A percentile compares a stretch with the other conserved stretches of the same genome.
Conservation (phyloP, 2,329 filamentous ascomycete genomes). For the Verticillium klebahnii region DNA sequence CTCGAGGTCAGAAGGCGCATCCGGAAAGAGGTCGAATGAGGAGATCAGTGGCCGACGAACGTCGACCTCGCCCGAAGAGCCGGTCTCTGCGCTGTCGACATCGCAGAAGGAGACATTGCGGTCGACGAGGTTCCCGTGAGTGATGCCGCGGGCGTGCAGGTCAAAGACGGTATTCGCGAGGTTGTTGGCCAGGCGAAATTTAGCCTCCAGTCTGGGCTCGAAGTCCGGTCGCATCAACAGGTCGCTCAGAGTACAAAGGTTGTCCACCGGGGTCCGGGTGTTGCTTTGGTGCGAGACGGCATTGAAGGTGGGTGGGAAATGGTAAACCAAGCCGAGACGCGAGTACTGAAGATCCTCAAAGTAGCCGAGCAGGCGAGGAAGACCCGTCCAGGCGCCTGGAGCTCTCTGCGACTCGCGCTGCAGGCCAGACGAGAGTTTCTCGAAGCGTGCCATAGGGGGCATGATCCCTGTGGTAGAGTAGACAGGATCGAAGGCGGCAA, state of each 20-base stretch:
- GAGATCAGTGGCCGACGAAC: constrained; percentile 66
- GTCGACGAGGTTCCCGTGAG: constrained; percentile 66
- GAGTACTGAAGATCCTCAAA: constrained; percentile 70
- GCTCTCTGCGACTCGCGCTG: constrained; percentile 48
- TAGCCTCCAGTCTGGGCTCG: constrained; percentile 67
- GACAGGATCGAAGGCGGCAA: constrained; percentile 59
- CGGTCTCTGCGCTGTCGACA: constrained; percentile 32
- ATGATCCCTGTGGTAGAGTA: constrained; percentile 59
- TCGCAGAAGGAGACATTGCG: constrained; percentile 64
- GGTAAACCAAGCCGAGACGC: constrained; percentile 70
- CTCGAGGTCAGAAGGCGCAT: constrained; percentile 30
- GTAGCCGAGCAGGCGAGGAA: constrained; percentile 61
- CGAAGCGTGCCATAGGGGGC: constrained; percentile 60
- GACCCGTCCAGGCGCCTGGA: constrained; percentile 54
- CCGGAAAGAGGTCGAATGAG: constrained; percentile 69
- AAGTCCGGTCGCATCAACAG: constrained; percentile 47
- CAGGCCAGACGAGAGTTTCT: constrained; percentile 56
- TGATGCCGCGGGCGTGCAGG: constrained; percentile 64
- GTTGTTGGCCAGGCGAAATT: constrained; percentile 70
- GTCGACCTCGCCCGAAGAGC: constrained; percentile 47
- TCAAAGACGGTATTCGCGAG: constrained; percentile 69
- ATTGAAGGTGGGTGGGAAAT: constrained; percentile 63
- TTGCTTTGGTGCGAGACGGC: constrained; percentile 49
- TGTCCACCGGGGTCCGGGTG: constrained; percentile 45
- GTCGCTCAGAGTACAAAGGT: constrained; percentile 48